A percentile compares a stretch with the other conserved stretches of the same genome.
phyloP scores from a whole-genome alignment of 345 rosid species.

The Acer campestre region DNA sequence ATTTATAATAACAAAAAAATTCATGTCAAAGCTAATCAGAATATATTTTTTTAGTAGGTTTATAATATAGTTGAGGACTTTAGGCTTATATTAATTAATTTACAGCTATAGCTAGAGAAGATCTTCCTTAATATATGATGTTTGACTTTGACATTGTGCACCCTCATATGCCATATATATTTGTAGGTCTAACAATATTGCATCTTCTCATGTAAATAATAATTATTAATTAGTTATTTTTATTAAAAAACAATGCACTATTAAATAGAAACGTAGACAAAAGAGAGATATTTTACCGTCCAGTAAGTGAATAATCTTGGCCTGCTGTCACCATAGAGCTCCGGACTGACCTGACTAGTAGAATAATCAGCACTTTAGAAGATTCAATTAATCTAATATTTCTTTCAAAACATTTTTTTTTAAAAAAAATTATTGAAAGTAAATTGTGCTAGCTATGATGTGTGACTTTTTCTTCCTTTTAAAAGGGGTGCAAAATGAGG shows the following conservation, averaged over 20 bases:
- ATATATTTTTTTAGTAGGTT: no score
- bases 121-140: not conserved
- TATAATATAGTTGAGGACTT: no score
- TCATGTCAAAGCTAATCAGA: no score
- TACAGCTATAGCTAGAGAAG: not conserved
- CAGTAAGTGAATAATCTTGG: conserved; percentile 96
- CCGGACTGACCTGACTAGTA: conserved; percentile 99
- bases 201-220: not conserved
- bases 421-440: not conserved
- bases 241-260: not conserved
- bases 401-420: not conserved
- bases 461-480: no score
- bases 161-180: not conserved
- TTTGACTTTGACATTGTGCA: conserved; percentile 18
- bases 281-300: conserved; percentile 62
- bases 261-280: not conserved
- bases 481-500: no score
- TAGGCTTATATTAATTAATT: no score
- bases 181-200: not conserved
- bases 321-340: conserved; percentile 96
- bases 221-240: not conserved
- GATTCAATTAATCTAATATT: not conserved
- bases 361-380: conserved; percentile 63
- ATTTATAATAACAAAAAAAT: no score
- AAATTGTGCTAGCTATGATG: not conserved